Base-by-base conservation (phyloP, 2,329 filamentous ascomycete species). In the Fusarium vanettenii region DNA sequence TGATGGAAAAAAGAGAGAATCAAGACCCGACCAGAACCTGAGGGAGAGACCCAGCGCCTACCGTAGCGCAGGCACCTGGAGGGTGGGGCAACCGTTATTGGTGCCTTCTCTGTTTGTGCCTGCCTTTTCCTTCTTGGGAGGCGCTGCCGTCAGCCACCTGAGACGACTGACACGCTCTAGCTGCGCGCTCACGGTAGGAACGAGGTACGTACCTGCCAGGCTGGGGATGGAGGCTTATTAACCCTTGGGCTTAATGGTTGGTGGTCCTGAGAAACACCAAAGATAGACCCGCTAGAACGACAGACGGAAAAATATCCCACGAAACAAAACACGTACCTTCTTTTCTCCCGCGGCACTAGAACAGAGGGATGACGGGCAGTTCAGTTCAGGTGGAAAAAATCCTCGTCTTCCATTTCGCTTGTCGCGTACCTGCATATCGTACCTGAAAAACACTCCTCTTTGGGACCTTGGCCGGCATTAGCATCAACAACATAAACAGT, bases 231-330 rank as follows among this genome's bases (percentile, higher is more conserved):
- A 35, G 22, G 22, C 56, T 35, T 37, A 27, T 35, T 37, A 27
- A 39, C 16, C 60, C 25, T 29, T 52, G 48, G 48, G 3, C 25
- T 13, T 52, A 52, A 52, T 52, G 60, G 60, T 63, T 67, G 65
- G 71, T 64, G 68, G 41, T 63, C 55, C 67, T 60, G 43, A 50
- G 41, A 66, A 61, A 65, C 63, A 65, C 39, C 63, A 60, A 50
- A 50, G 25, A 37, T 31, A 48, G 60, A 45, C 69, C 70, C 71
- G 62, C 67, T 65, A 71, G 60, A 75, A 69, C 70, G 67, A 64
- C 50, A 39, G 57, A 73, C 61, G 64, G 73, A 60, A 59, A 74
- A 71, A 76, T 57, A 63, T 74, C 67, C 73, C 73, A 76, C 73
- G 73, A 75, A 76, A 75, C 73, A 74, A 64, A 67, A 74, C 59